A percentile compares a stretch with the other conserved stretches of the same genome.
These are phyloP conservation scores for Dunaliella sp. DNA, from an alignment of 139 green algal genomes.

Conservation along the genomic window DNA sequence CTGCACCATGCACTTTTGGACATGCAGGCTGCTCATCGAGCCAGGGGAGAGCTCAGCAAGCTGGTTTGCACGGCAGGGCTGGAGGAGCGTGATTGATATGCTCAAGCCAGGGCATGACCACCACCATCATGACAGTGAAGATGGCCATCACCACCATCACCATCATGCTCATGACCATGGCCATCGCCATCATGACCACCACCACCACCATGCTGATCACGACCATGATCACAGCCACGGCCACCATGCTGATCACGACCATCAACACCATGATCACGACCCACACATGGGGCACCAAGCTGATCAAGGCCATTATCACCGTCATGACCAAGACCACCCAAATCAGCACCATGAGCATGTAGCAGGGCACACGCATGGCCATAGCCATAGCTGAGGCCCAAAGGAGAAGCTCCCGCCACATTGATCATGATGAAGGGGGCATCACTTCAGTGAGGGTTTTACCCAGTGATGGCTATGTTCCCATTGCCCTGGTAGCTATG, in stretches of 20 bases:
- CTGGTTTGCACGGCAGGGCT: background rate
- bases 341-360: background rate
- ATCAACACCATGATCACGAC: background rate
- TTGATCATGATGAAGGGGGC: too few species aligned
- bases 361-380: background rate
- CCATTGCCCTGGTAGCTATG: too few species aligned
- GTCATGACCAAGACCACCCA: slow-evolving; percentile 6
- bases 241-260: background rate
- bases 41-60: background rate
- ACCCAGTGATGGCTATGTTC: too few species aligned
- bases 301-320: background rate
- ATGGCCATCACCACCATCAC: slow-evolving; percentile 2
- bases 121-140: background rate
- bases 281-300: background rate
- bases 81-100: background rate
- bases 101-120: background rate
- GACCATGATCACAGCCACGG: background rate
- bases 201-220: background rate
- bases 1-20: background rate
- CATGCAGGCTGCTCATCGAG: slow-evolving; percentile 23
- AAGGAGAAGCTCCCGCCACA: too few species aligned
- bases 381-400: background rate
- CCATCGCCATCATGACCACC: background rate
- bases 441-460: too few species aligned
- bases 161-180: slow-evolving; percentile 3